Evolutionary conservation across 495 filamentous ascomycete species (phyloP), one percentile per base, ranked within the genome.

Genomic region (Staphylotrichum tortipilum): DNA sequence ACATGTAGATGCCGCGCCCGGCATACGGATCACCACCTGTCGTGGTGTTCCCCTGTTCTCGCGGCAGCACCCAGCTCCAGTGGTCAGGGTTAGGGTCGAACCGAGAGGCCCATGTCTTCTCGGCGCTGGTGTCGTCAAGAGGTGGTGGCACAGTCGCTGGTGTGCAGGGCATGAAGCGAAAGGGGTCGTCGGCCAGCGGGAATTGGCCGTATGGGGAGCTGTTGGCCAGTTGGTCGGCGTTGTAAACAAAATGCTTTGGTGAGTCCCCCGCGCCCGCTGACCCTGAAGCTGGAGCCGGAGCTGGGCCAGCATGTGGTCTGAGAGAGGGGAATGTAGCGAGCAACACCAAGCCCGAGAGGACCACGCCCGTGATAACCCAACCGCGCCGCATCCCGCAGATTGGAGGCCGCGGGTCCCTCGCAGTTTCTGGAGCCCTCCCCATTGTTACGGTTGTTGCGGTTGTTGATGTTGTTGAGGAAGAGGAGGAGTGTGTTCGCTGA

Each of bases 101-200:
- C 0, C 67, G 57, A 23, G 47, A 58, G 21, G 64, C 61, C 71
- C 71, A 73, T 35, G 58, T 68, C 31, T 28, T 38, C 14, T 56
- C 52, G 0, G 68, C 47, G 8, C 53, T 34, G 24, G 54, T 43
- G 28, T 73, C 69, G 40, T 68, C 58, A 22, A 72, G 59, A 0
- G 62, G 49, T 2, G 71, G 68, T 9, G 60, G 63, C 17, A 63
- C 15, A 2, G 69, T 74, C 15, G 48, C 29, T 44, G 59, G 56
- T 0, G 71, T 72, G 53, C 71, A 74, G 23, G 71, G 71, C 1
- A 70, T 51, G 49, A 73, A 65, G 23, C 49, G 69, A 44, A 74
- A 73, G 9, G 63, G 58, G 24, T 74, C 71, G 24, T 62, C 56
- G 1, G 60, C 52, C 34, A 31, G 34, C 2, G 70, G 71, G 39